Percentiles rank a stretch among this genome's conserved stretches.
These are phyloP conservation scores for Fusarium neocosmosporiellum DNA, from an alignment of 2,329 filamentous ascomycete species.

Conservation along the genomic window DNA sequence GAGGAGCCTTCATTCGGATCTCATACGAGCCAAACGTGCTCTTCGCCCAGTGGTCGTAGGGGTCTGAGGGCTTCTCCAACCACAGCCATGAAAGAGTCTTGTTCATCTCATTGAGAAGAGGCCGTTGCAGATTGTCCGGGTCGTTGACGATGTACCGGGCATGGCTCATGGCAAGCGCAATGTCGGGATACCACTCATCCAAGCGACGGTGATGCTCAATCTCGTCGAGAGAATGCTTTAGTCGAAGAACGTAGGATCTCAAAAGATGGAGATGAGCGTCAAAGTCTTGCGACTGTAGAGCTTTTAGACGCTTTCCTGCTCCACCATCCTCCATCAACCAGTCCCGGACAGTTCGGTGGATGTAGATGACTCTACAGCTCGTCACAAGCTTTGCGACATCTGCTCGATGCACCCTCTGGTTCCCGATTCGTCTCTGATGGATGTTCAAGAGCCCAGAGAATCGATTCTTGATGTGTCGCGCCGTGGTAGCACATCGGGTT, in stretches of 20 bases:
- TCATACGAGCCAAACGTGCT: slow-evolving; percentile 48
- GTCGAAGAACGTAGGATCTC: slow-evolving; percentile 48
- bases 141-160: slow-evolving; percentile 44
- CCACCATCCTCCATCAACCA: slow-evolving; percentile 43
- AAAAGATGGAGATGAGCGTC: slow-evolving; percentile 48
- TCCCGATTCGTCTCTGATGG: slow-evolving; percentile 31
- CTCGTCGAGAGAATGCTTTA: slow-evolving; percentile 48
- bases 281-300: slow-evolving; percentile 22
- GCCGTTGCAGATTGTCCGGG: background rate
- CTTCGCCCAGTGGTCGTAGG: slow-evolving; percentile 49
- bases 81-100: slow-evolving; percentile 47
- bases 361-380: slow-evolving; percentile 45
- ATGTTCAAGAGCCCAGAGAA: slow-evolving; percentile 45
- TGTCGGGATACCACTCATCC: slow-evolving; percentile 54
- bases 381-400: slow-evolving; percentile 7
- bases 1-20: slow-evolving; percentile 44
- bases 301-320: slow-evolving; percentile 33
- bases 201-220: slow-evolving; percentile 51
- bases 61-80: slow-evolving; percentile 39
- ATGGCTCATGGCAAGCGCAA: slow-evolving; percentile 52
- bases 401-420: slow-evolving; percentile 6
- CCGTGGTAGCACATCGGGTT: slow-evolving; percentile 28
- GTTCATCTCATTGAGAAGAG: slow-evolving; percentile 39
- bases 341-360: slow-evolving; percentile 50
- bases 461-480: slow-evolving; percentile 20